These are phyloP conservation scores for Fusarium tricinctum DNA, from an alignment of 2,329 filamentous ascomycete species.

Conservation along the genomic window DNA sequence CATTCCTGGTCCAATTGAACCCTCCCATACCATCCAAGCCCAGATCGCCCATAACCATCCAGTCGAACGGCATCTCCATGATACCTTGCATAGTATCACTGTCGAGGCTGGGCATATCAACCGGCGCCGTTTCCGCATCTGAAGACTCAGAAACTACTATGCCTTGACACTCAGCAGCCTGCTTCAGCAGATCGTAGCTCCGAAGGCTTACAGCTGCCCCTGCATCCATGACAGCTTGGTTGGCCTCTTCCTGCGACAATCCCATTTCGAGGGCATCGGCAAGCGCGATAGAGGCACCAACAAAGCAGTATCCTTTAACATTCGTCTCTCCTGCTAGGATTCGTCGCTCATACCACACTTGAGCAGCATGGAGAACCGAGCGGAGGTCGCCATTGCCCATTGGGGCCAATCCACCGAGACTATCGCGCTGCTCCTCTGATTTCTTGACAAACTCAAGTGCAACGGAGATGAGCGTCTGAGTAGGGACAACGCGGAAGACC, in stretches of 20 bases:
- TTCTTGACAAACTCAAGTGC: slow-evolving; percentile 63
- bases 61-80: slow-evolving; percentile 48
- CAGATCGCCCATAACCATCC: slow-evolving; percentile 43
- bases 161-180: slow-evolving; percentile 51
- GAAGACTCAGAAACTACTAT: slow-evolving; percentile 18
- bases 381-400: slow-evolving; percentile 53
- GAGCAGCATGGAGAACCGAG: slow-evolving; percentile 48
- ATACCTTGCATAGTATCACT: slow-evolving; percentile 42
- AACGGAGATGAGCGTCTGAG: slow-evolving; percentile 59
- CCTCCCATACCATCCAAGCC: slow-evolving; percentile 45
- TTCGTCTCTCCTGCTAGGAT: slow-evolving; percentile 61
- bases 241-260: slow-evolving; percentile 49
- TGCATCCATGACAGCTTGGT: slow-evolving; percentile 50
- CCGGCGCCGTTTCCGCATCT: slow-evolving; percentile 17
- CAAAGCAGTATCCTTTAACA: slow-evolving; percentile 58
- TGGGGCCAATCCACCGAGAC: slow-evolving; percentile 50
- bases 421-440: slow-evolving; percentile 58
- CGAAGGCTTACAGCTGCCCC: slow-evolving; percentile 46
- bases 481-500: slow-evolving; percentile 59
- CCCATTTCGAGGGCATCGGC: slow-evolving; percentile 54
- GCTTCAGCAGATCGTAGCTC: slow-evolving; percentile 53
- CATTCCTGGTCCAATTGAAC: slow-evolving; percentile 34
- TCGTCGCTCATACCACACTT: slow-evolving; percentile 53
- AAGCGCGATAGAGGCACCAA: slow-evolving; percentile 52
- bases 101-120: slow-evolving; percentile 14